phyloP scores from a whole-genome alignment of 1,284 basidiomycete species.

The Sanguinoderma infundibulare region DNA sequence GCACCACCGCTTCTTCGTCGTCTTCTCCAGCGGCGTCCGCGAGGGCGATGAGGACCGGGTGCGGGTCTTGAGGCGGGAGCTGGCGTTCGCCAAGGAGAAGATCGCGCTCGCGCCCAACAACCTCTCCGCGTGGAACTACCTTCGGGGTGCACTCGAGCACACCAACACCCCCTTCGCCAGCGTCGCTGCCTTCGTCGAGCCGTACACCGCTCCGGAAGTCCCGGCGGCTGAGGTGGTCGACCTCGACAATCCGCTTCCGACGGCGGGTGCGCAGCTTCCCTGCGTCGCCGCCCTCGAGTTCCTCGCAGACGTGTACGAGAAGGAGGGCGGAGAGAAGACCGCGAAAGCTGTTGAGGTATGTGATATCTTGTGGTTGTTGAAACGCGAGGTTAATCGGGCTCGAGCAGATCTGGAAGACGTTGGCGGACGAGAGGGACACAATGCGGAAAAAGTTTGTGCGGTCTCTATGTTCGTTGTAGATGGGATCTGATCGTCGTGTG shows the following conservation, averaged over 20 bases:
- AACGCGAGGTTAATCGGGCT: slow-evolving; percentile 19
- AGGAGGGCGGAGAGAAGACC: slow-evolving; percentile 52
- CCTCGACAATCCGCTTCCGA: slow-evolving; percentile 73
- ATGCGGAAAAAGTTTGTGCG: slow-evolving; percentile 76
- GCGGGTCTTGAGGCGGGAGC: slow-evolving; percentile 64
- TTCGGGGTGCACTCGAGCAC: slow-evolving; percentile 76
- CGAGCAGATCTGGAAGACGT: slow-evolving; percentile 63
- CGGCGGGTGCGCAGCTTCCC: slow-evolving; percentile 73
- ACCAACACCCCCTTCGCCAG: slow-evolving; percentile 60
- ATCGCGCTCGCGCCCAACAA: slow-evolving; percentile 92
- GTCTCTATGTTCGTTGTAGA: neutral
- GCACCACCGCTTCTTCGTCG: slow-evolving; percentile 96
- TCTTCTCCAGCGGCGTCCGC: slow-evolving; percentile 73
- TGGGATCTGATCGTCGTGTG: neutral
- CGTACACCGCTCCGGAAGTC: slow-evolving; percentile 52
- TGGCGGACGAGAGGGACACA: slow-evolving; percentile 74
- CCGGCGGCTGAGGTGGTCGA: slow-evolving; percentile 55
- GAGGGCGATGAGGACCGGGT: slow-evolving; percentile 62
- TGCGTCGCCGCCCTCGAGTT: slow-evolving; percentile 84
- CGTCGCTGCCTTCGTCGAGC: slow-evolving; percentile 63
- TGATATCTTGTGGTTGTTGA: neutral
- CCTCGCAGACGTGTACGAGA: slow-evolving; percentile 78
- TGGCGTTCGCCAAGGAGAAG: slow-evolving; percentile 76
- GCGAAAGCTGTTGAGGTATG: slow-evolving; percentile 55
- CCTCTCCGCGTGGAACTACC: slow-evolving; percentile 92